These are phyloP conservation scores for Ajuga reptans DNA, from an alignment of 305 asterid genomes.

Conservation along the genomic window DNA sequence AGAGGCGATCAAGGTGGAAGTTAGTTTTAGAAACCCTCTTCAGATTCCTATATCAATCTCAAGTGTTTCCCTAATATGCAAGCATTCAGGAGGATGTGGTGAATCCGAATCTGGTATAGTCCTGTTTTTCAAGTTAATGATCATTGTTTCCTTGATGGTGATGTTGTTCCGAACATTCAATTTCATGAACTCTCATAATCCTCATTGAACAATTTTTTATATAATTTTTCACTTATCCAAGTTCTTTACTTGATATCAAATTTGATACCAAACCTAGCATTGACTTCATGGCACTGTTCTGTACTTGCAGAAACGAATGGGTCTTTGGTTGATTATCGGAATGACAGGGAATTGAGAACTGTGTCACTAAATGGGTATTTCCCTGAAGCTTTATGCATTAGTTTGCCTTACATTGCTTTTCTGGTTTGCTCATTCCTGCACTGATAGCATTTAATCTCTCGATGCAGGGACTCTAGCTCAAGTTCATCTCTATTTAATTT, in stretches of 20 bases:
- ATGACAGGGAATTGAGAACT: slow-evolving; percentile 39
- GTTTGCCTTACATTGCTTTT: background rate
- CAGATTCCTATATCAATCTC: slow-evolving; percentile 82
- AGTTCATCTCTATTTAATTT: slow-evolving; percentile 50
- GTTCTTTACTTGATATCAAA: slow-evolving; percentile 14
- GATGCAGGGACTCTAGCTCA: slow-evolving; percentile 49
- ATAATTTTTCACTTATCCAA: background rate
- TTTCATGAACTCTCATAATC: background rate
- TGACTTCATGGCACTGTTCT: slow-evolving; percentile 22
- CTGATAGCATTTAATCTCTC: slow-evolving; percentile 20
- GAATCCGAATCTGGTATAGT: slow-evolving; percentile 52
- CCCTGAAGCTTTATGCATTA: slow-evolving; percentile 17
- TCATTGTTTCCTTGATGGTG: slow-evolving; percentile 1
- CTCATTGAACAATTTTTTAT: background rate
- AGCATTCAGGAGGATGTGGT: slow-evolving; percentile 49
- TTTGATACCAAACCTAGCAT: slow-evolving; percentile 15
- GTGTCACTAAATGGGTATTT: slow-evolving; percentile 54
- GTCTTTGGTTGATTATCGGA: slow-evolving; percentile 37
- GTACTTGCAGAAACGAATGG: slow-evolving; percentile 46
- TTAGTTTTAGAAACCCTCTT: slow-evolving; percentile 84
- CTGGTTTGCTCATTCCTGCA: slow-evolving; percentile 11
- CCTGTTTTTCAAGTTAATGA: background rate
- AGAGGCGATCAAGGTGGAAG: slow-evolving; percentile 78
- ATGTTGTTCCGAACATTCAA: background rate
- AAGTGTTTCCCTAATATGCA: slow-evolving; percentile 65